phyloP scores from a whole-genome alignment of 2,329 filamentous ascomycete species.

The Coniochaeta pulveracea region DNA sequence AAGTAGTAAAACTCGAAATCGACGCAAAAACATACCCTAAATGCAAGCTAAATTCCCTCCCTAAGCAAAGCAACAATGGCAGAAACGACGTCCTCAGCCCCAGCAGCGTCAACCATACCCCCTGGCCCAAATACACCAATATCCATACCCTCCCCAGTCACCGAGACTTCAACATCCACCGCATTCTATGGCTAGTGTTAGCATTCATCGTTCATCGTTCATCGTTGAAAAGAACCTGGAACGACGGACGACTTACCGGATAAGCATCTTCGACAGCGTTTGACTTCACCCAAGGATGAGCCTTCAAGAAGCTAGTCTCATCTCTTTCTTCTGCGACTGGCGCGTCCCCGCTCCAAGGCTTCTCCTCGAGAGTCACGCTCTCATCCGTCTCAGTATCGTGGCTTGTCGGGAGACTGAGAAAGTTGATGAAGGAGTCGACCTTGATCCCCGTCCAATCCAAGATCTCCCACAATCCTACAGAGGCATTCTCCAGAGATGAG shows the following conservation, averaged over 20 bases:
- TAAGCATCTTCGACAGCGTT: constrained; percentile 20
- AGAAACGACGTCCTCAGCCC: constrained; percentile 5
- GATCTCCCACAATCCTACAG: constrained; percentile 60
- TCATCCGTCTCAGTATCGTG: not conserved
- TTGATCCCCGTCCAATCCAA: constrained; percentile 60
- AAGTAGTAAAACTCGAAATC: too few relatives aligned
- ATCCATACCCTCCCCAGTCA: constrained; percentile 8
- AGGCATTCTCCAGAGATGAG: constrained; percentile 38
- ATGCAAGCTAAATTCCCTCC: too few relatives aligned
- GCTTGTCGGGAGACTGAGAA: constrained; percentile 43
- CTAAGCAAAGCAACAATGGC: constrained; percentile 5
- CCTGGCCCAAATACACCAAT: constrained; percentile 14
- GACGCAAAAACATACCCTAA: too few relatives aligned
- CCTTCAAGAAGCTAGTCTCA: too few relatives aligned
- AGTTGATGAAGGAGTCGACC: constrained; percentile 72
- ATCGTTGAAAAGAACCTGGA: too few relatives aligned
- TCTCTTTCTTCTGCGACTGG: not conserved
- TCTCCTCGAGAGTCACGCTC: not conserved
- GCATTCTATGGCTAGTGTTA: constrained; percentile 3
- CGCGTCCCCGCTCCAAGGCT: not conserved
- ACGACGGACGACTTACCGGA: constrained; percentile 22
- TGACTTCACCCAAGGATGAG: not conserved
- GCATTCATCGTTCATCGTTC: not conserved
- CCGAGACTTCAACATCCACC: constrained; percentile 13
- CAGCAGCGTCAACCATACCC: constrained; percentile 3